phyloP scores from a whole-genome alignment of 495 filamentous ascomycete species.

The Delitschia confertaspora region DNA sequence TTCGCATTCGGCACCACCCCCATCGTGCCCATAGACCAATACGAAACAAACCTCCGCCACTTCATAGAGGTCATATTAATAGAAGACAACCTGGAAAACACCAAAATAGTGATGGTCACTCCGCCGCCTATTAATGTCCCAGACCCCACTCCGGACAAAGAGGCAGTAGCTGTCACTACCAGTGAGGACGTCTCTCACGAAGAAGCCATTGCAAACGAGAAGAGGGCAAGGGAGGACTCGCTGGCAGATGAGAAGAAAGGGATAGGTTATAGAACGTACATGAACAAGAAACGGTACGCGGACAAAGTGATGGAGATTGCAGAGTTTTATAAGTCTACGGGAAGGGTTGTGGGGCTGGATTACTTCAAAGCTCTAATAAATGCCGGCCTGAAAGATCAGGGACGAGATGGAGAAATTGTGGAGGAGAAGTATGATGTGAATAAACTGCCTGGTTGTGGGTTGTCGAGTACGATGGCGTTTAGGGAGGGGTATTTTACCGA shows the following conservation, averaged over 20 bases:
- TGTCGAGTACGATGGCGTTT: slow-evolving; percentile 20
- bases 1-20: too few relatives aligned
- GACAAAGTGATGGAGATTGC: slow-evolving; percentile 31
- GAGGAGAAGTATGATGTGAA: slow-evolving; percentile 21
- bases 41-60: slow-evolving; percentile 26
- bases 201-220: not conserved
- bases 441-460: slow-evolving; percentile 25
- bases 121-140: slow-evolving; percentile 30
- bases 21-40: slow-evolving; percentile 24
- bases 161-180: not conserved
- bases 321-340: slow-evolving; percentile 17
- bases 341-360: slow-evolving; percentile 23
- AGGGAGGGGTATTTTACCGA: slow-evolving; percentile 26
- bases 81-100: slow-evolving; percentile 15
- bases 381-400: slow-evolving; percentile 15
- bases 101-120: slow-evolving; percentile 30
- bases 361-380: slow-evolving; percentile 26
- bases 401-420: slow-evolving; percentile 10
- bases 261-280: slow-evolving; percentile 24
- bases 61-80: slow-evolving; percentile 28
- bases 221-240: too few relatives aligned
- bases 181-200: slow-evolving; percentile 10
- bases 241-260: slow-evolving; percentile 12
- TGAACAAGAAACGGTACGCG: slow-evolving; percentile 30
- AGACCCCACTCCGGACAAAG: not conserved